These are phyloP conservation scores for Lactarius psammicola DNA, from an alignment of 768 basidiomycete genomes.

Conservation along the genomic window DNA sequence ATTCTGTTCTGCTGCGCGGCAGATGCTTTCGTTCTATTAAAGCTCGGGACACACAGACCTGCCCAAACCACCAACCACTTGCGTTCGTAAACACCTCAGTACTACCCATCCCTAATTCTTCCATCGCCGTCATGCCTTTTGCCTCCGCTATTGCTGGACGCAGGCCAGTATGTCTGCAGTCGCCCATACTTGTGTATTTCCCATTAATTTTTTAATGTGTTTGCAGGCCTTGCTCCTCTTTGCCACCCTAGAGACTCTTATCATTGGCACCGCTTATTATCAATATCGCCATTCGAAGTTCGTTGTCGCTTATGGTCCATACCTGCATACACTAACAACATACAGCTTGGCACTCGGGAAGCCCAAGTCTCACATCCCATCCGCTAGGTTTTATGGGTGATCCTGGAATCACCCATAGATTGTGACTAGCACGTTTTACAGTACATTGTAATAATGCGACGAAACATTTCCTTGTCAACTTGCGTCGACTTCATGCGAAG, in stretches of 20 bases:
- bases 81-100: background rate
- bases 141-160: conserved; percentile 26
- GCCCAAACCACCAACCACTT: background rate
- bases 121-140: background rate
- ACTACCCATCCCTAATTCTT: background rate
- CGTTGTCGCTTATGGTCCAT: background rate
- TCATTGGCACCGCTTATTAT: conserved; percentile 30
- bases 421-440: background rate
- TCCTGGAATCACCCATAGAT: background rate
- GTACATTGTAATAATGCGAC: background rate
- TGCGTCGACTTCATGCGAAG: conserved; percentile 4
- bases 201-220: background rate
- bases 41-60: background rate
- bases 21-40: background rate
- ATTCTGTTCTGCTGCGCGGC: background rate
- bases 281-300: conserved; percentile 33
- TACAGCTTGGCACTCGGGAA: conserved; percentile 7
- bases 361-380: conserved; percentile 19
- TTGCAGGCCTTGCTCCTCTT: conserved; percentile 33
- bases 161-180: conserved; percentile 28
- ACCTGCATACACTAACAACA: background rate
- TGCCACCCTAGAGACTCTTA: conserved; percentile 29
- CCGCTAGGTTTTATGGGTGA: conserved; percentile 10
- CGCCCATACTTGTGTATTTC: background rate
- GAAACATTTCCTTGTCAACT: conserved; percentile 14